phyloP scores from a whole-genome alignment of 2,329 filamentous ascomycete species.

The Didymella lethalis region DNA sequence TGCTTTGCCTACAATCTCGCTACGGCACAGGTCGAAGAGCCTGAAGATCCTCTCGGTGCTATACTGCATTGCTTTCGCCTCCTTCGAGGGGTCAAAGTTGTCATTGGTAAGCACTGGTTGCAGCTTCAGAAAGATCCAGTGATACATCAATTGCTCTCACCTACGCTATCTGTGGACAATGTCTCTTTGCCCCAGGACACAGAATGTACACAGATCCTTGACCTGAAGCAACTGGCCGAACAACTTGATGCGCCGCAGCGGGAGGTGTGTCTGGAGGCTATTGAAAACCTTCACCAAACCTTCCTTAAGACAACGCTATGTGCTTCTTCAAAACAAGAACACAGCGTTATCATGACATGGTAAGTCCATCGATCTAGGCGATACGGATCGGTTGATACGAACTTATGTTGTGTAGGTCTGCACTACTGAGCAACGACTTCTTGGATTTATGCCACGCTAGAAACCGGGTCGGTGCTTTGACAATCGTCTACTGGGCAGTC shows the following conservation, averaged over 20 bases:
- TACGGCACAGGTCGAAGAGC: slow-evolving; percentile 35
- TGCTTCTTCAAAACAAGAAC: slow-evolving; percentile 4
- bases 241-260: slow-evolving; percentile 27
- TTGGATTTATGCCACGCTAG: slow-evolving; percentile 20
- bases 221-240: slow-evolving; percentile 9
- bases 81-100: slow-evolving; percentile 38
- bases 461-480: slow-evolving; percentile 39
- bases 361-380: neutral
- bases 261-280: slow-evolving; percentile 32
- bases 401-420: slow-evolving; percentile 1
- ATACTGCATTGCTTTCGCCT: slow-evolving; percentile 43
- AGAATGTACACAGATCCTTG: slow-evolving; percentile 7
- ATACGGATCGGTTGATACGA: neutral
- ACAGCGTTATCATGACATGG: slow-evolving; percentile 18
- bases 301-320: slow-evolving; percentile 12
- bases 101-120: slow-evolving; percentile 33
- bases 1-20: slow-evolving; percentile 42
- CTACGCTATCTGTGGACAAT: neutral
- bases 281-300: slow-evolving; percentile 35
- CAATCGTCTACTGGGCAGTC: slow-evolving; percentile 39
- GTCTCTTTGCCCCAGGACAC: slow-evolving; percentile 4
- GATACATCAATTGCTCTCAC: neutral
- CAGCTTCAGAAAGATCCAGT: slow-evolving; percentile 12
- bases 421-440: slow-evolving; percentile 5
- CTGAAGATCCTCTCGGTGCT: slow-evolving; percentile 38